Percentiles rank a stretch among this genome's conserved stretches.
Evolutionary conservation across 129 eudicot species (phyloP).

Genomic region (Pseudognaphalium luteoalbum): DNA sequence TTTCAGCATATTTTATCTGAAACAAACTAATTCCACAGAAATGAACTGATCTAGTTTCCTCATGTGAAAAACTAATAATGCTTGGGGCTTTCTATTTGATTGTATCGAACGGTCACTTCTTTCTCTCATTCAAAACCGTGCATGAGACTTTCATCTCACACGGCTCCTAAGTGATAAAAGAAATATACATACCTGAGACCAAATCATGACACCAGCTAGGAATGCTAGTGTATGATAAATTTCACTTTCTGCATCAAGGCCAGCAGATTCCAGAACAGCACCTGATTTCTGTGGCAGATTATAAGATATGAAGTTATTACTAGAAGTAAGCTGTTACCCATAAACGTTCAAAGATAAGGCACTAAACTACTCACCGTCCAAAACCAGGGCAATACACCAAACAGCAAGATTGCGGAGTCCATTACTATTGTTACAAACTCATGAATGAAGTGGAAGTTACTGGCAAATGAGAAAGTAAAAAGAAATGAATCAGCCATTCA

Average conservation of each 20-base stretch:
- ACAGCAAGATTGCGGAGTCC: conserved; percentile 83
- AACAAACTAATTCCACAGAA: conserved; percentile 1
- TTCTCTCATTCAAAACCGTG: too few species aligned
- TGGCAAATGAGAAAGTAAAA: conserved; percentile 25
- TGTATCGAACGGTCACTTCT: too few species aligned
- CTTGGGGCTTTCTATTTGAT: too few species aligned
- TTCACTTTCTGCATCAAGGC: conserved; percentile 82
- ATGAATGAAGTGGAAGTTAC: conserved; percentile 84
- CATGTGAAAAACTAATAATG: not conserved
- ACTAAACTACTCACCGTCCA: conserved; percentile 71
- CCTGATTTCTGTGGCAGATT: conserved; percentile 64
- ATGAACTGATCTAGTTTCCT: not conserved
- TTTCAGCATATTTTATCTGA: not conserved
- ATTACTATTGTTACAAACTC: conserved; percentile 77
- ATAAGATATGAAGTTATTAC: conserved; percentile 18
- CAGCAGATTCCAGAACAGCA: conserved; percentile 48
- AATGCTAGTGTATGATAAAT: conserved; percentile 87
- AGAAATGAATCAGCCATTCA: not conserved
- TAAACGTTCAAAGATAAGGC: not conserved
- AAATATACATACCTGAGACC: conserved; percentile 88
- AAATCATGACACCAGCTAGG: conserved; percentile 88
- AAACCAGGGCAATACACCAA: conserved; percentile 84
- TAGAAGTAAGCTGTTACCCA: not conserved
- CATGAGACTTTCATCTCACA: too few species aligned
- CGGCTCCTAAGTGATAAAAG: too few species aligned